Base-by-base conservation (phyloP, 805 yeast species). In the Yamadazyma laniorum region DNA sequence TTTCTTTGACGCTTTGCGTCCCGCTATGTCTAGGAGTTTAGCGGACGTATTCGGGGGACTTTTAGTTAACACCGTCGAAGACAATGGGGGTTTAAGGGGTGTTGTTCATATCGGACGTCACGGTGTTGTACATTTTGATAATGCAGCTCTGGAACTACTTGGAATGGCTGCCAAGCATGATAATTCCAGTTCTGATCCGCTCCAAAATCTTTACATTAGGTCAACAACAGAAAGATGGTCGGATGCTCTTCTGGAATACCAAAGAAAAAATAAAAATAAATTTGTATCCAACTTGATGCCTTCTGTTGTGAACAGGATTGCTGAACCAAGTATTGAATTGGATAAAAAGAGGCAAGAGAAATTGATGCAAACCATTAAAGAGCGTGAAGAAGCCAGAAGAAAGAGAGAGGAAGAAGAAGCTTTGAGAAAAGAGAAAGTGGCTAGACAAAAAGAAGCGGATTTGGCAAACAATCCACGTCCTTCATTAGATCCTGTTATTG, bases 211-310 rank as follows among this genome's bases (percentile, higher is more conserved):
- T 46, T 60, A 59, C 25, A 52, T 68, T 21, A 58, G 56, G 42
- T 73, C 85, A 0, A 80, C 93, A 0, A 58, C 65, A 11, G 81
- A 79, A 34, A 70, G 95, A 47, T 87, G 95, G 93, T 61, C 61
- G 26, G 85, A 82, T 30, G 70, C 75, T 5, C 61, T 73, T 25
- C 62, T 69, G 13, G 63, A 78, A 60, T 75, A 77, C 44, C 72
- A 72, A 47, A 72, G 68, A n/a, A 69, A 53, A 18, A 40, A 49
- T n/a, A 55, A 50, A 29, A 61, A 56, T 12, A 58, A 53, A 13
- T 44, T 49, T n/a, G 42, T 44, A 11, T 22, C 38, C 19, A 42
- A 50, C 22, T 45, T 61, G 6, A 46, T 55, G 6, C 62, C 65
- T 4, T 55, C 49, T 1, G 67, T 81, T 19, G 54, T 79, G 25